Evolutionary conservation across 495 filamentous ascomycete genomes (phyloP).

Genomic region (Talaromyces proteolyticus): DNA sequence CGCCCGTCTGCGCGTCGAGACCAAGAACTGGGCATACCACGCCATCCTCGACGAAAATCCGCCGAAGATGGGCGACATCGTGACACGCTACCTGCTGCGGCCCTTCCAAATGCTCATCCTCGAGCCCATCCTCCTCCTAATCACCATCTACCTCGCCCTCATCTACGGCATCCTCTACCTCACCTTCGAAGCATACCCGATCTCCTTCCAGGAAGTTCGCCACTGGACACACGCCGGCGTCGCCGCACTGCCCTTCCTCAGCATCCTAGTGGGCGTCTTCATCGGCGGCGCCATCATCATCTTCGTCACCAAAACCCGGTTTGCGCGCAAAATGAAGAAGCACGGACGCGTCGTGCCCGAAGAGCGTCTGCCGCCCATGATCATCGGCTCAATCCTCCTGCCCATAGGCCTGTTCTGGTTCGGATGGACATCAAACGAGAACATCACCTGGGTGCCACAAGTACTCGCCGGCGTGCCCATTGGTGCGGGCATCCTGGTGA

Average conservation of each 20-base stretch:
- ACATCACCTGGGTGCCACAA: constrained; percentile 41
- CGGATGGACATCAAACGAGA: constrained; percentile 49
- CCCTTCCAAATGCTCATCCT: constrained; percentile 54
- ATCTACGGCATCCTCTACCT: constrained; percentile 62
- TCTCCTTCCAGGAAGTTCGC: constrained; percentile 48
- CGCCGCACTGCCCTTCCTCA: constrained; percentile 54
- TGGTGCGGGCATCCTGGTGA: constrained; percentile 48
- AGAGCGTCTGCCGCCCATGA: constrained; percentile 52
- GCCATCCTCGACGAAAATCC: constrained; percentile 51
- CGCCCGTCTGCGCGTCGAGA: constrained; percentile 48
- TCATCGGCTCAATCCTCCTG: constrained; percentile 48
- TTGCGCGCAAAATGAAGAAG: constrained; percentile 39
- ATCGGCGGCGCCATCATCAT: constrained; percentile 42
- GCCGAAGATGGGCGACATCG: constrained; percentile 38
- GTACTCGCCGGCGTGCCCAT: constrained; percentile 44
- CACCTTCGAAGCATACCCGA: constrained; percentile 55
- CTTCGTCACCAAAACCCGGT: constrained; percentile 44
- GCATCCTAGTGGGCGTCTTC: constrained; percentile 50
- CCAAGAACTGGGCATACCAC: constrained; percentile 57
- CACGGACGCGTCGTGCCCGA: constrained; percentile 51
- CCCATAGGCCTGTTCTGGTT: constrained; percentile 61
- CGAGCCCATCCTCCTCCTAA: constrained; percentile 55
- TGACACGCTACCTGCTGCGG: constrained; percentile 48
- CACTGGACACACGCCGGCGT: constrained; percentile 42
- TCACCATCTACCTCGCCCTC: constrained; percentile 43